Conservation (phyloP, 176 grass and related monocot species). For the Oryza coarctata region DNA sequence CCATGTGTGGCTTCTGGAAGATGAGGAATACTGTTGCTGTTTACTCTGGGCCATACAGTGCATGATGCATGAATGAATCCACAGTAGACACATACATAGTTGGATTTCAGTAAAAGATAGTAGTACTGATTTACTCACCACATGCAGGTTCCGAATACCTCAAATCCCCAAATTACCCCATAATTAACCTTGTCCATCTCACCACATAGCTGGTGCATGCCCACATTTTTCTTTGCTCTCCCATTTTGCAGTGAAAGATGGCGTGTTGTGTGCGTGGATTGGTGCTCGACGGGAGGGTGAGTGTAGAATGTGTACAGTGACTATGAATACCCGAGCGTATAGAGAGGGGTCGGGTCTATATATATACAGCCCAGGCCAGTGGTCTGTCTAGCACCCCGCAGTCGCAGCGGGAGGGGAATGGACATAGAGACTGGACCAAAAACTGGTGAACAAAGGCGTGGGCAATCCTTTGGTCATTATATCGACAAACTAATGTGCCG, state of each 20-base stretch:
- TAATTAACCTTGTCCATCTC: not conserved
- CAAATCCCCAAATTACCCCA: not conserved
- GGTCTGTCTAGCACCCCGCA: no score
- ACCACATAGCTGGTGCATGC: not conserved
- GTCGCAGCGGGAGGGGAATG: no score
- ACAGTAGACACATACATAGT: slow-evolving; percentile 16
- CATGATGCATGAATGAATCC: not conserved
- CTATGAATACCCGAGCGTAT: no score
- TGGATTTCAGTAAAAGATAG: not conserved
- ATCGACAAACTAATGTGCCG: no score
- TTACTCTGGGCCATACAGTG: slow-evolving; percentile 1
- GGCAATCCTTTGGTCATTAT: no score
- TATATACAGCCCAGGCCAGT: no score
- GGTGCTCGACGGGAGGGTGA: no score
- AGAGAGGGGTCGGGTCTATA: no score
- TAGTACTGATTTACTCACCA: slow-evolving; percentile 25
- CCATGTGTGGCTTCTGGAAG: slow-evolving; percentile 34
- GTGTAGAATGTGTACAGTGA: no score
- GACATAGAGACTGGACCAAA: no score
- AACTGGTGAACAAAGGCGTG: no score
- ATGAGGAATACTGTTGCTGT: not conserved
- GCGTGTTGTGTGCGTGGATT: no score
- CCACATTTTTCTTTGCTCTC: not conserved
- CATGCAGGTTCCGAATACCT: slow-evolving; percentile 29
- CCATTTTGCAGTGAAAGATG: not conserved